These are phyloP conservation scores for Penicillium angulare DNA, from an alignment of 495 filamentous ascomycete species.

Conservation along the genomic window DNA sequence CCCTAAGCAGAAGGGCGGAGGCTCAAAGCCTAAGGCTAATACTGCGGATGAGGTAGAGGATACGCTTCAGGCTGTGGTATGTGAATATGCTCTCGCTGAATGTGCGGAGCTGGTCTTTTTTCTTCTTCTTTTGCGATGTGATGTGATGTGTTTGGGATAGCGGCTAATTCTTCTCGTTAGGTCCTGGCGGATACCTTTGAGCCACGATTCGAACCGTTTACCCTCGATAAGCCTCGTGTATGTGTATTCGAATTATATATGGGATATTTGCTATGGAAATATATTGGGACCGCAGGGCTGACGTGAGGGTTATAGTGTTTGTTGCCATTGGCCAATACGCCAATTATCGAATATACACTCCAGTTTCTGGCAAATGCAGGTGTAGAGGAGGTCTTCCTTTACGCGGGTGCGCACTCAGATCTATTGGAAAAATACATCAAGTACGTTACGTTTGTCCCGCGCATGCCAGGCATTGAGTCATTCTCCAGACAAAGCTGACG, in stretches of 20 bases:
- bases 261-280: background rate
- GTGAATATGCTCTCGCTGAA: constrained; percentile 14
- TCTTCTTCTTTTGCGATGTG: constrained; percentile 5
- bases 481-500: no score
- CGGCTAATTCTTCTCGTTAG: constrained; percentile 41
- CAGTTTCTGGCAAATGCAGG: constrained; percentile 95
- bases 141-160: background rate
- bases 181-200: constrained; percentile 92
- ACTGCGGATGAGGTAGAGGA: constrained; percentile 72
- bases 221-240: constrained; percentile 84
- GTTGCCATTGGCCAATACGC: constrained; percentile 87
- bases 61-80: constrained; percentile 84
- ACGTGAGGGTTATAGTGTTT: constrained; percentile 65
- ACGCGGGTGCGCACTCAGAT: constrained; percentile 86
- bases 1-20: constrained; percentile 58
- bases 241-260: constrained; percentile 21
- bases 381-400: constrained; percentile 88
- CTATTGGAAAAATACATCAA: constrained; percentile 83
- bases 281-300: background rate
- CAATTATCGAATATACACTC: constrained; percentile 95
- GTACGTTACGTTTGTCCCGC: no score
- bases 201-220: constrained; percentile 86
- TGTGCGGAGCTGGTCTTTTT: background rate
- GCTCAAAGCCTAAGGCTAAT: constrained; percentile 60
- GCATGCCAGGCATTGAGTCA: no score